These are phyloP conservation scores for Ceraceosorus guamensis DNA, from an alignment of 1,284 basidiomycete species.

Conservation along the genomic window DNA sequence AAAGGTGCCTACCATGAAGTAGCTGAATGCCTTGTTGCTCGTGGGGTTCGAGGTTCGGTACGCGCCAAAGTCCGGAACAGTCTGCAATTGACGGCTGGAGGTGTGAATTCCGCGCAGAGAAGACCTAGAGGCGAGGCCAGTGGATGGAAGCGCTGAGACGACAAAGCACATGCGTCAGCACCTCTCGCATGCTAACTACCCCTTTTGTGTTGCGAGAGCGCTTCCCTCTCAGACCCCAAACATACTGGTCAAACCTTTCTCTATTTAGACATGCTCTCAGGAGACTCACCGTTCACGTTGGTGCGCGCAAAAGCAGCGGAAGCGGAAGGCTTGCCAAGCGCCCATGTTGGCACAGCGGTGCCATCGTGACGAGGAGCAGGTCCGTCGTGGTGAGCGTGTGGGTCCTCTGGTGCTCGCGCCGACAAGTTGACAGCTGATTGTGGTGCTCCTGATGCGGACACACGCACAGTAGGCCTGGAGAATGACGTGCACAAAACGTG, in stretches of 20 bases:
- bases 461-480: slow-evolving; percentile 3
- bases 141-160: not conserved
- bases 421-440: slow-evolving; percentile 30
- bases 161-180: not conserved
- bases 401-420: slow-evolving; percentile 35
- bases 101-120: slow-evolving; percentile 36
- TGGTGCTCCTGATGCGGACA: slow-evolving; percentile 3
- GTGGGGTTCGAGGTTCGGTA: slow-evolving; percentile 68
- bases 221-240: not conserved
- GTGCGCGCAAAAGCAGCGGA: slow-evolving; percentile 61
- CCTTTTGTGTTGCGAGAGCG: not conserved
- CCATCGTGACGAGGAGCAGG: slow-evolving; percentile 57
- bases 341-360: slow-evolving; percentile 63
- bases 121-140: not conserved
- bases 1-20: slow-evolving; percentile 95
- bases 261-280: too few relatives aligned
- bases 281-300: slow-evolving; percentile 62
- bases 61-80: slow-evolving; percentile 75
- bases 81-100: slow-evolving; percentile 31
- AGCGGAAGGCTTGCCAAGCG: slow-evolving; percentile 55
- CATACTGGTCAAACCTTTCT: not conserved
- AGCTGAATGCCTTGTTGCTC: slow-evolving; percentile 76
- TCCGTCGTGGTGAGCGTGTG: slow-evolving; percentile 55
- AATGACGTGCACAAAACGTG: not conserved
- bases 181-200: not conserved